Conservation (phyloP, 306 rosid genomes). For the Pyrus communis region DNA sequence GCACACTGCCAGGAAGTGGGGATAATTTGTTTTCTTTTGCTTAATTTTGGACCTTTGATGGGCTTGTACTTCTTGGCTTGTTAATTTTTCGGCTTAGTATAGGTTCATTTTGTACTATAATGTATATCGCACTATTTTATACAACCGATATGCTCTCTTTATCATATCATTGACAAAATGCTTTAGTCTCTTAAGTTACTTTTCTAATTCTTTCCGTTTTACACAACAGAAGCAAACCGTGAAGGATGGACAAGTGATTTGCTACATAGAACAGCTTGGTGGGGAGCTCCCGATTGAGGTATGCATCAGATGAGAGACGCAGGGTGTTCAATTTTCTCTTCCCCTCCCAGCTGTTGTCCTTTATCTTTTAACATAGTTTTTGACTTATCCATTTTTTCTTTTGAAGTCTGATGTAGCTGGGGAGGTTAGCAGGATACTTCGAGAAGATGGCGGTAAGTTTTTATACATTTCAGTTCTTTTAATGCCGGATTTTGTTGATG, state of each 20-base stretch:
- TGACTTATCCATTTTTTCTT: neutral
- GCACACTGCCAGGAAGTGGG: neutral
- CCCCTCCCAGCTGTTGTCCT: neutral
- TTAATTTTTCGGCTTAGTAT: neutral
- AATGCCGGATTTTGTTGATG: neutral
- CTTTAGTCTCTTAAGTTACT: neutral
- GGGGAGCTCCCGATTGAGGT: slow-evolving; percentile 81
- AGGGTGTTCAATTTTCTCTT: neutral
- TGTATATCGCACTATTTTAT: neutral
- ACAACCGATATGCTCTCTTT: neutral
- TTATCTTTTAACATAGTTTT: neutral
- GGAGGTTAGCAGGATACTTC: slow-evolving; percentile 77
- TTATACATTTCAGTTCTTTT: neutral
- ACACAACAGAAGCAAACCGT: slow-evolving; percentile 63
- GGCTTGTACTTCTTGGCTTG: neutral
- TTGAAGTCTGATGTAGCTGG: slow-evolving; percentile 73
- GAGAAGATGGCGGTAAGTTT: slow-evolving; percentile 75
- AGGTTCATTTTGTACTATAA: neutral
- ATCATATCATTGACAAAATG: neutral
- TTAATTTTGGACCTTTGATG: neutral
- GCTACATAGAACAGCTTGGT: slow-evolving; percentile 83
- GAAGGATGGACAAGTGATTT: slow-evolving; percentile 77
- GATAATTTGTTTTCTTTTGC: neutral
- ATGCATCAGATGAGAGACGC: slow-evolving; percentile 9
- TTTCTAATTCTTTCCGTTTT: neutral